Evolutionary conservation across 495 filamentous ascomycete genomes (phyloP).

Genomic region (Penicillium fimorum): DNA sequence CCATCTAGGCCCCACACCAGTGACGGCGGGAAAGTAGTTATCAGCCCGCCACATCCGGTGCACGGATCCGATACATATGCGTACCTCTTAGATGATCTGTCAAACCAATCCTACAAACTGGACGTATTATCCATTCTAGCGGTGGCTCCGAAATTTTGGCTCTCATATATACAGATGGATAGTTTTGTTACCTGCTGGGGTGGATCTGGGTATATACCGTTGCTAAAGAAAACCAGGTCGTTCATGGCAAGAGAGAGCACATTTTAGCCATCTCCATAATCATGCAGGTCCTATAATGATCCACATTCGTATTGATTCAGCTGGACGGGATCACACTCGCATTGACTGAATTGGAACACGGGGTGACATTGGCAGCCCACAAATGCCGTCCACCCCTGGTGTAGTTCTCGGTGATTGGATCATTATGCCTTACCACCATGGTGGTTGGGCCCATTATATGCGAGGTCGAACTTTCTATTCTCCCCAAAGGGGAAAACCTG

Average conservation of each 20-base stretch:
- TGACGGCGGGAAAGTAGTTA: not conserved
- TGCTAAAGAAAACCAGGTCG: constrained; percentile 7
- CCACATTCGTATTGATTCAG: constrained; percentile 16
- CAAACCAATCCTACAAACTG: not conserved
- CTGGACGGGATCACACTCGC: no score
- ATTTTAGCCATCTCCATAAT: constrained; percentile 7
- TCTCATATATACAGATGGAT: not conserved
- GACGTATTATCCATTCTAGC: not conserved
- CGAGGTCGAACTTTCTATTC: constrained; percentile 9
- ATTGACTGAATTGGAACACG: constrained; percentile 12
- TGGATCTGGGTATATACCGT: not conserved
- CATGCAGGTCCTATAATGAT: constrained; percentile 17
- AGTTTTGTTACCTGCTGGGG: not conserved
- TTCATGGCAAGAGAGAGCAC: constrained; percentile 8
- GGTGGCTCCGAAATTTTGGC: constrained; percentile 11
- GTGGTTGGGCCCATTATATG: constrained; percentile 8
- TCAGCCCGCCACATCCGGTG: constrained; percentile 23
- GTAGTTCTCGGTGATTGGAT: constrained; percentile 8
- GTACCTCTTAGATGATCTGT: constrained; percentile 5
- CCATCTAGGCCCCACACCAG: constrained; percentile 7
- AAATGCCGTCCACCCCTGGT: not conserved
- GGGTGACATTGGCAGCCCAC: not conserved
- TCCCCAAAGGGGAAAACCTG: not conserved
- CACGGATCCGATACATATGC: no score
- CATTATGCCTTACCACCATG: constrained; percentile 5